Evolutionary conservation across 805 yeast genomes (phyloP).

Genomic region (Priceomyces castillae): DNA sequence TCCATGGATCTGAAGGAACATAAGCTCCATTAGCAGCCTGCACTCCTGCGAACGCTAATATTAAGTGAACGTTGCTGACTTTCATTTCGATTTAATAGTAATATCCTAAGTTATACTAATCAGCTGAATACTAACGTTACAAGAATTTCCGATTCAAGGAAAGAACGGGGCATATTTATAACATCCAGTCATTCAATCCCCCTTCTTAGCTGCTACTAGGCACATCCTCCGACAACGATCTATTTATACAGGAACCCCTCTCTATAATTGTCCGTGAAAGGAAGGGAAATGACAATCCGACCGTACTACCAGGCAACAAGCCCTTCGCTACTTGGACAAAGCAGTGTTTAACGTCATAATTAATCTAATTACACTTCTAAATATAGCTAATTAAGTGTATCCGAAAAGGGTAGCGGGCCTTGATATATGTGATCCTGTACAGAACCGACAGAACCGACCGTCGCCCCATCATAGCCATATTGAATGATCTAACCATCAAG

Average conservation of each 20-base stretch:
- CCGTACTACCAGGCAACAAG: conserved; percentile 2
- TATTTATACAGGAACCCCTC: conserved; percentile 2
- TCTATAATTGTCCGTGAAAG: neutral
- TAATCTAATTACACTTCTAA: conserved; percentile 3
- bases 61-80: conserved; percentile 2
- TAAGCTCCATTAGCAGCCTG: conserved; percentile 20
- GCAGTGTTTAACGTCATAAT: conserved; percentile 1
- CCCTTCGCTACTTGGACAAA: neutral
- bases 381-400: neutral
- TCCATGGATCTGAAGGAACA: conserved; percentile 26
- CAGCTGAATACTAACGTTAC: neutral
- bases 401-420: neutral
- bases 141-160: conserved; percentile 6
- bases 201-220: neutral
- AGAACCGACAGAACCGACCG: neutral
- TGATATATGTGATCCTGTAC: neutral
- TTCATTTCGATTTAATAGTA: conserved; percentile 3
- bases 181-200: neutral
- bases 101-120: neutral
- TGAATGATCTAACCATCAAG: neutral
- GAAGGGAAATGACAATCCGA: neutral
- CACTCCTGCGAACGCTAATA: conserved; percentile 12
- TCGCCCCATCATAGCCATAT: neutral
- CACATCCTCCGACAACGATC: neutral
- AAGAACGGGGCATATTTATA: conserved; percentile 5